These are phyloP conservation scores for Francoa sonchifolia DNA, from an alignment of 441 rosid genomes.

Conservation along the genomic window DNA sequence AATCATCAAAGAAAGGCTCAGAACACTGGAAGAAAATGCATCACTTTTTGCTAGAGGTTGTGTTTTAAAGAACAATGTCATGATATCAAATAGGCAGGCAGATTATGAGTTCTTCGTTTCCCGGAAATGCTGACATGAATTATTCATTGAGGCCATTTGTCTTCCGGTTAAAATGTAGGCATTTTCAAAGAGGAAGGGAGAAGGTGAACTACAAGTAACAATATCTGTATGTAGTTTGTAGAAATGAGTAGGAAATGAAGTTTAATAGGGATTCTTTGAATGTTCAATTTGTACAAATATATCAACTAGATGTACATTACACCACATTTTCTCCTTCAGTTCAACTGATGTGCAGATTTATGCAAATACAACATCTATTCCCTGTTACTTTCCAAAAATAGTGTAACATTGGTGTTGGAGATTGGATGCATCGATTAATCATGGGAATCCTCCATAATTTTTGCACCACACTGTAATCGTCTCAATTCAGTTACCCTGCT, in stretches of 20 bases:
- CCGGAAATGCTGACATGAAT: conserved; percentile 3
- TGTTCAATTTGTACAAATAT: no score
- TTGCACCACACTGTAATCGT: conserved; percentile 5
- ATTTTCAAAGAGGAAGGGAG: neutral
- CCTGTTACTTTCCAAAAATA: no score
- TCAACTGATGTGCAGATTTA: no score
- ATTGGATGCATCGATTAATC: no score
- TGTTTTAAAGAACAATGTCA: conserved; percentile 8
- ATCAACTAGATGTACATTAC: no score
- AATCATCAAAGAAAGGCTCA: conserved; percentile 12
- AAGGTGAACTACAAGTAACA: neutral
- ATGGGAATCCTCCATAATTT: neutral
- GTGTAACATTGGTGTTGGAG: no score
- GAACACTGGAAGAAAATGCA: conserved; percentile 12
- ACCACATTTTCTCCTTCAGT: no score
- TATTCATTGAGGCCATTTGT: neutral
- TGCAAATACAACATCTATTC: no score
- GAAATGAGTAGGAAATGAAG: no score
- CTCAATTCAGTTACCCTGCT: conserved; percentile 19
- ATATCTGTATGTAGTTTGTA: no score
- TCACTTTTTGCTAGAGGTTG: conserved; percentile 12
- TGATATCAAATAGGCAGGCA: conserved; percentile 7
- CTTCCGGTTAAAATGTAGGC: neutral
- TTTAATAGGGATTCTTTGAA: no score
- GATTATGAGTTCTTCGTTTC: conserved; percentile 19